Conservation (phyloP, 331 rosid genomes). For the Phaseolus coccineus region DNA sequence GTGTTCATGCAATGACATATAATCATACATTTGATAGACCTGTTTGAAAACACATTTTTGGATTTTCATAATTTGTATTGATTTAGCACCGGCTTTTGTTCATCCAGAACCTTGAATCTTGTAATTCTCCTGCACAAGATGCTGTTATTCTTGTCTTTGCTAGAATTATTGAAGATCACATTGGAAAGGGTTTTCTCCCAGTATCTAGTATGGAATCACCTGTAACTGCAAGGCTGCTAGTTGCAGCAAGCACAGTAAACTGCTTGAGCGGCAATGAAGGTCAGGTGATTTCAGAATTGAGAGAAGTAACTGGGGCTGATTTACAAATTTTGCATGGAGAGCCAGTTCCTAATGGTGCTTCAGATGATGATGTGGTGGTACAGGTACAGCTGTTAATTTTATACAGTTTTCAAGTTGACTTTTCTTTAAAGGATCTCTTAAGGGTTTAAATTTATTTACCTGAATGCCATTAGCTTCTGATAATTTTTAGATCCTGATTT, state of each 20-base stretch:
- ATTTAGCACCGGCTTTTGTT: constrained; percentile 38
- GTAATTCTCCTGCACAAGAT: constrained; percentile 70
- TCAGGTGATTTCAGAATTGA: constrained; percentile 58
- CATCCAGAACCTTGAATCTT: constrained; percentile 57
- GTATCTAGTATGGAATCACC: constrained; percentile 46
- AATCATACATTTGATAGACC: constrained; percentile 26
- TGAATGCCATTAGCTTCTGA: constrained; percentile 7
- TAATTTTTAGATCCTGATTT: constrained; percentile 13
- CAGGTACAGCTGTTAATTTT: constrained; percentile 52
- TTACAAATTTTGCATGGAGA: constrained; percentile 55
- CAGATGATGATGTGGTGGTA: constrained; percentile 54
- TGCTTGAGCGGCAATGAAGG: constrained; percentile 58
- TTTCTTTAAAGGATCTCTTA: background rate
- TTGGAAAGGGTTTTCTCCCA: constrained; percentile 53
- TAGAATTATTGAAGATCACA: constrained; percentile 63
- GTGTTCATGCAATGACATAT: background rate
- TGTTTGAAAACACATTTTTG: constrained; percentile 15
- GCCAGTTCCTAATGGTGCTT: constrained; percentile 46
- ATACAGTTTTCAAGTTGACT: constrained; percentile 26
- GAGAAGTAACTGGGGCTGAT: constrained; percentile 58
- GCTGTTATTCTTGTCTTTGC: constrained; percentile 68
- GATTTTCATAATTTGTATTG: constrained; percentile 35
- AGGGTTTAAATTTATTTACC: constrained; percentile 18
- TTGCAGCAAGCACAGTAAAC: constrained; percentile 47
- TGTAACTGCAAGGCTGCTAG: constrained; percentile 62